Percentiles rank a stretch among this genome's conserved stretches.
Evolutionary conservation across 345 rosid genomes (phyloP).

Genomic region (Microcos paniculata): DNA sequence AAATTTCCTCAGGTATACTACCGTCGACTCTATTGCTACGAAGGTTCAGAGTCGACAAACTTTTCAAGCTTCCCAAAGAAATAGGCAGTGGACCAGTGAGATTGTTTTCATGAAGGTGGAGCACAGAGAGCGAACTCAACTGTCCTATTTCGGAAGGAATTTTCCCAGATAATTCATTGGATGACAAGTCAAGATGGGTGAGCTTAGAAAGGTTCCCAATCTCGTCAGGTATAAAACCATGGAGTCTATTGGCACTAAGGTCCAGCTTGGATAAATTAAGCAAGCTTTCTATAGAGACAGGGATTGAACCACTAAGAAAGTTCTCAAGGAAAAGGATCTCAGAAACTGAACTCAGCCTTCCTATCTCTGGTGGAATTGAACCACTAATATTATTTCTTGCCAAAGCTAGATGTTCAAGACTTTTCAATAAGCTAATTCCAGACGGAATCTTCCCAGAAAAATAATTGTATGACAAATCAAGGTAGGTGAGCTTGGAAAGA

Average conservation of each 20-base stretch:
- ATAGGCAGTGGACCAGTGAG: conserved; percentile 15
- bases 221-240: background rate
- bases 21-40: background rate
- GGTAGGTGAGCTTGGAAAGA: no score
- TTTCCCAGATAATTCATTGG: background rate
- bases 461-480: no score
- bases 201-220: background rate
- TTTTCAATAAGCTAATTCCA: no score
- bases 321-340: background rate
- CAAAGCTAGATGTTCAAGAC: no score
- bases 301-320: background rate
- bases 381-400: background rate
- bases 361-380: background rate
- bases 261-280: background rate
- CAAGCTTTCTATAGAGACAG: background rate
- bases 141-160: conserved; percentile 11
- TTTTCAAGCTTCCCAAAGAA: conserved; percentile 4
- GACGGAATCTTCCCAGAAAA: no score
- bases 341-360: background rate
- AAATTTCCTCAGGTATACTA: no score
- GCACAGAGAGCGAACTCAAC: background rate
- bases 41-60: background rate
- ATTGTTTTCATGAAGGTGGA: background rate
- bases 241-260: background rate
- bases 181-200: rapidly evolving